A percentile compares a stretch with the other conserved stretches of the same genome.
Conservation (phyloP, 176 grass and related monocot species). For the Juncus inflexus region DNA sequence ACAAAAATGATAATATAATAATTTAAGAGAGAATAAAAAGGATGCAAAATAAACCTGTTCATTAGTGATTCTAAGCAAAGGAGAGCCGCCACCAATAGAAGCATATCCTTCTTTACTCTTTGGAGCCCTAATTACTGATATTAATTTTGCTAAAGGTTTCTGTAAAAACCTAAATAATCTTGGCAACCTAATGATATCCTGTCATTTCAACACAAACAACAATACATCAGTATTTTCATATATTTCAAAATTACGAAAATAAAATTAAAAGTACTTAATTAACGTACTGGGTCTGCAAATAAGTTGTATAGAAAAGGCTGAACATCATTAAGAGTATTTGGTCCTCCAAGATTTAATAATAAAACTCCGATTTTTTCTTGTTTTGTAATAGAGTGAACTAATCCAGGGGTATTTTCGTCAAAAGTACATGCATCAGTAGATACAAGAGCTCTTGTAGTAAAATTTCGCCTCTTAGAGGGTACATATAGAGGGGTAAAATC, state of each 20-base stretch:
- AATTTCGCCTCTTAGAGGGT: neutral
- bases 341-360: constrained; percentile 92
- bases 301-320: constrained; percentile 96
- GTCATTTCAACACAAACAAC: constrained; percentile 4
- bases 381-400: constrained; percentile 12
- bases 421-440: neutral
- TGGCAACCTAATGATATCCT: constrained; percentile 94
- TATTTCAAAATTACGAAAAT: constrained; percentile 2
- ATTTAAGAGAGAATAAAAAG: neutral
- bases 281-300: constrained; percentile 83
- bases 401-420: constrained; percentile 5
- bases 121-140: constrained; percentile 81
- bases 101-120: constrained; percentile 98
- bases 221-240: neutral
- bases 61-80: constrained; percentile 85
- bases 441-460: constrained; percentile 7
- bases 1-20: constrained; percentile 11
- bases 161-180: constrained; percentile 96
- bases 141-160: constrained; percentile 88
- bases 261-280: constrained; percentile 1
- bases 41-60: constrained; percentile 60
- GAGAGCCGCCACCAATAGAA: constrained; percentile 94
- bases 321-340: constrained; percentile 84
- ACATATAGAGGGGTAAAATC: neutral
- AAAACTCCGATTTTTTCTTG: constrained; percentile 83